Evolutionary conservation across 306 rosid species (phyloP), one percentile per base, ranked within the genome.

Genomic region (Echinosophora koreensis): DNA sequence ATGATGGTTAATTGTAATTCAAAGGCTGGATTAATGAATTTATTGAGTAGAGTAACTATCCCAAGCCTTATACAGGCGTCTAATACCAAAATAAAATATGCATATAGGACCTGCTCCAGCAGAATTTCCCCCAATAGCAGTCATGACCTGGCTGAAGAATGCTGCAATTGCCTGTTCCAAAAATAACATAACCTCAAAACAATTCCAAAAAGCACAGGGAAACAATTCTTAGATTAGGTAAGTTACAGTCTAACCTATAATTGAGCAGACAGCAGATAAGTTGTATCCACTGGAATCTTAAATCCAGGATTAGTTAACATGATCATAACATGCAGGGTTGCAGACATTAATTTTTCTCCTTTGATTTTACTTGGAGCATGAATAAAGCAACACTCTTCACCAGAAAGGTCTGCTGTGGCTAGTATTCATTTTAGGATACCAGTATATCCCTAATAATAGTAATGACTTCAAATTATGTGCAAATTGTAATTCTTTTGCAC

Each of bases 111-210:
- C 93, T 84, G 94, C 71, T 63, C 93, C 95, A 67, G 86, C 83
- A 47, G 97, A 83, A 82, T 92, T 92, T 71, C 97, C 97, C 42
- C 97, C 97, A 62, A 92, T 88, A 58, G 92, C 90, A 80, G 81
- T 62, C 97, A 92, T 89, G 79, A 92, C 93, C 4, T 86, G 86
- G 79, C 97, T 89, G 74, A 92, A 91, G 84, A 92, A 89, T 38
- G 95, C 72, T 64, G 97, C 97, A 80, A 92, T 84, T 63, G 93
- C 42, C 97, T 89, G 91, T 73, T 58, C 15, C 68, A 77, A 52
- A 76, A 46, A 70, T 2, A 77, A 50, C 59, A 54, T 17, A 74
- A 47, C 46, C 71, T 78, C 76, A 71, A 74, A 70, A 77, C 37
- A 69, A 74, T 74, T 62, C 14, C 30, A 72, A 59, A 62, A 50